Evolutionary conservation across 208 protist genomes (phyloP).

Genomic region (Leishmania arabica): DNA sequence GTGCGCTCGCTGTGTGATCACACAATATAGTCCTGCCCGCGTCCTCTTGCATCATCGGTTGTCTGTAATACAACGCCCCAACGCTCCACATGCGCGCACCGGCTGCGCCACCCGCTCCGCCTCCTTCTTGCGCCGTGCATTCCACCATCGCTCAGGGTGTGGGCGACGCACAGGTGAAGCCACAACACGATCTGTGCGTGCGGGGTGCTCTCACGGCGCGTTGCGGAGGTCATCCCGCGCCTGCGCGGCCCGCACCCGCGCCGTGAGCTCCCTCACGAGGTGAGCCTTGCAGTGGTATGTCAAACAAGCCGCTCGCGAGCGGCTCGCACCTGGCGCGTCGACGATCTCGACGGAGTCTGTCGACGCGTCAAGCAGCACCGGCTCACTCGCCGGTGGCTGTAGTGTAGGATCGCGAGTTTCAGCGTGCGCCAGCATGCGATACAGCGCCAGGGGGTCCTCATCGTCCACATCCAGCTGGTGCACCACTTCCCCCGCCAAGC

Average conservation of each 20-base stretch:
- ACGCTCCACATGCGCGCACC: not conserved
- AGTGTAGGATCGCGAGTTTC: conserved; percentile 16
- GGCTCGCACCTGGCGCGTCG: not conserved
- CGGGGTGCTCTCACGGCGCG: not conserved
- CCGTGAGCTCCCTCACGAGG: conserved; percentile 12
- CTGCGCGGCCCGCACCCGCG: not conserved
- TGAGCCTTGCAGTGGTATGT: not conserved
- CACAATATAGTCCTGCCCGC: not conserved
- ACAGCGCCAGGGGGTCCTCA: conserved; percentile 64
- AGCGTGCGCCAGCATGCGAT: conserved; percentile 50
- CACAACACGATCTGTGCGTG: not conserved
- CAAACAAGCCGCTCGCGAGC: conserved; percentile 6
- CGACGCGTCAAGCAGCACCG: not conserved
- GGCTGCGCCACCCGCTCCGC: not conserved
- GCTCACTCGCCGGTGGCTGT: not conserved
- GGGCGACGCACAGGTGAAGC: not conserved
- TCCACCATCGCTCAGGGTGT: not conserved
- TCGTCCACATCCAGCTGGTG: conserved; percentile 36
- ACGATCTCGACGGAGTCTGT: conserved; percentile 10
- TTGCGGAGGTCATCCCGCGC: not conserved
- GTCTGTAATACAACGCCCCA: not conserved
- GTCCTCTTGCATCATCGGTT: not conserved
- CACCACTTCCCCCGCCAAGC: conserved; percentile 23
- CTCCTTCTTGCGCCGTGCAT: not conserved
- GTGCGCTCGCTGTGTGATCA: not conserved